phyloP scores from a whole-genome alignment of 805 yeast genomes.

The Cyberlindnera xylosilytica region DNA sequence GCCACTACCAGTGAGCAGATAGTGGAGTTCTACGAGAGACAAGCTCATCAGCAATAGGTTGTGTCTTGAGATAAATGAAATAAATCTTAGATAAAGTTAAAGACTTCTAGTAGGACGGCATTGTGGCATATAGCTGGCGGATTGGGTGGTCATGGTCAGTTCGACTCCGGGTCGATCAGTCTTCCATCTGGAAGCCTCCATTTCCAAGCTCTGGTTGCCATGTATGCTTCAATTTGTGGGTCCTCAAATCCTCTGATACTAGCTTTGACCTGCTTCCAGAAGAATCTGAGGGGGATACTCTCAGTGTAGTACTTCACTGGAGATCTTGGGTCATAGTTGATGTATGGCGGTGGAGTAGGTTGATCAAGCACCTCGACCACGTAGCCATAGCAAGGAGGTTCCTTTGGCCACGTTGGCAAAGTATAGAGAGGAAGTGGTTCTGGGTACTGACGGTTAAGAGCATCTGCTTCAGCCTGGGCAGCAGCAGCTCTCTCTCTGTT shows the following conservation, averaged over 20 bases:
- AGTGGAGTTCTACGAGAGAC: constrained; percentile 77
- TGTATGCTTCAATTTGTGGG: neutral
- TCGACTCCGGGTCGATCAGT: neutral
- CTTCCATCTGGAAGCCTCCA: neutral
- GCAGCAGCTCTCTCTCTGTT: neutral
- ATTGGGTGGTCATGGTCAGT: too few relatives aligned
- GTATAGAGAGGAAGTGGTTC: neutral
- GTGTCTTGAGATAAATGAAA: too few relatives aligned
- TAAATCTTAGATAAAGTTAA: too few relatives aligned
- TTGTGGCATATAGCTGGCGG: too few relatives aligned
- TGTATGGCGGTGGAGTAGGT: neutral
- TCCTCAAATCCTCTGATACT: neutral
- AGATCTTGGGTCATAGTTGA: neutral
- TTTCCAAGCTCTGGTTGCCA: neutral
- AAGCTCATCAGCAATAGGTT: constrained; percentile 35
- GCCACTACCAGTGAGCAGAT: constrained; percentile 85
- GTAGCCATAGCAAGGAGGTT: neutral
- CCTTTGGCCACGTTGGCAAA: neutral
- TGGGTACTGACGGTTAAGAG: neutral
- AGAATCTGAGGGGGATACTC: neutral
- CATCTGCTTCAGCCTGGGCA: too few relatives aligned
- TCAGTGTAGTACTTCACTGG: neutral
- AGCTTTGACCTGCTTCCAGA: neutral
- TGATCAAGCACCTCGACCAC: neutral
- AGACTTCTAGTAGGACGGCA: too few relatives aligned